Conservation (phyloP, 345 rosid genomes). For the Moricandia arvensis region DNA sequence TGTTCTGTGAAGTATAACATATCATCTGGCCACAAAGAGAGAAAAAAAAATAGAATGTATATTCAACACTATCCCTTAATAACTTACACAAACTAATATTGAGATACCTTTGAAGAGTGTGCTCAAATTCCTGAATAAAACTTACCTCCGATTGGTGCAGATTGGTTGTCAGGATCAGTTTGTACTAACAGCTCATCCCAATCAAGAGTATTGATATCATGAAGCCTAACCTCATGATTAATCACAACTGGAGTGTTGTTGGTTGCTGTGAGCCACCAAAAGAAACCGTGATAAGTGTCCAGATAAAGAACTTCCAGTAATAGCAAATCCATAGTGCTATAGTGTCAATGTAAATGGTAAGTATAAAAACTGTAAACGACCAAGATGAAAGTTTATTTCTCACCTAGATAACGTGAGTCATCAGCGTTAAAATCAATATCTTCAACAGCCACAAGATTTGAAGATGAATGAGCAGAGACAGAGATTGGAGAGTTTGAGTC, state of each 20-base stretch:
- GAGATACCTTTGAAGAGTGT: not conserved
- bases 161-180: conserved; percentile 45
- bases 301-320: conserved; percentile 3
- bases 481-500: conserved; percentile 81
- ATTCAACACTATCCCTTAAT: conserved; percentile 1
- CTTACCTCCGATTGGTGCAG: conserved; percentile 51
- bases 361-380: not conserved
- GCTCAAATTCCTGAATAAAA: conserved; percentile 18
- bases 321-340: conserved; percentile 1
- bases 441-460: conserved; percentile 49
- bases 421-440: conserved; percentile 62
- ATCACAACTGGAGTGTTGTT: conserved; percentile 43
- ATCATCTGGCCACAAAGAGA: conserved; percentile 48
- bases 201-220: conserved; percentile 92
- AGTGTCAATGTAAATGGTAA: not conserved
- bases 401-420: conserved; percentile 40
- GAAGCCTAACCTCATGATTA: conserved; percentile 72
- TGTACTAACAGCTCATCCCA: conserved; percentile 86
- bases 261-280: conserved; percentile 50
- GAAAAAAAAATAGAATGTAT: no score
- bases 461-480: conserved; percentile 60
- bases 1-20: conserved; percentile 43
- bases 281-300: conserved; percentile 17
- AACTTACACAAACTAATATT: conserved; percentile 1
- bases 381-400: conserved; percentile 34